Evolutionary conservation across 129 eudicot genomes (phyloP), one percentile per base, ranked within the genome.

Genomic region (Arctium lappa): DNA sequence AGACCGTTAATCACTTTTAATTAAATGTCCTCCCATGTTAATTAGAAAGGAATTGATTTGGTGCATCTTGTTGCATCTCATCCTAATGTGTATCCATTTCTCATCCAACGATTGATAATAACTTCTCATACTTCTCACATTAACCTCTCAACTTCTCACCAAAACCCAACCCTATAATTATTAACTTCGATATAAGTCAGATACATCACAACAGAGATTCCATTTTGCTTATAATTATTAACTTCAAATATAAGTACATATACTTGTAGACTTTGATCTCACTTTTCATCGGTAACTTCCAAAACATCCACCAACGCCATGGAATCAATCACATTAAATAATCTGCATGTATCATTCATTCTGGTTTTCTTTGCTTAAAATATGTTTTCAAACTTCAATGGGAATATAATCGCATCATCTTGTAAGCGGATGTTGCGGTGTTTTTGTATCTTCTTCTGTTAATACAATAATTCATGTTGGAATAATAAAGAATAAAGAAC

Each of bases 361-460:
- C 34, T 46, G 22, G 72, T 80, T 71, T 42, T 46, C 56, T 46
- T 46, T 46, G 56, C 56, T 46, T 70, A 78, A 78, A 78, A 78
- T 60, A 78, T 34, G 72, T 3, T 46, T 15, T 79, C 66, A 56
- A 13, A 56, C 66, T 56, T 56, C 66, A 16, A 32, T 42, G 83
- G 82, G 77, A 48, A 80, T 80, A 80, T 80, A 80, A 80, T 80
- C 44, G 72, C 76, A 73, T 38, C 53, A 73, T 73, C 50, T 38
- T 73, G 76, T 73, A 73, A 73, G 77, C 77, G 77, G 53, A 80
- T 70, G 69, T 76, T 80, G 37, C 77, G 77, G 77, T 80, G 83
- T 30, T 12, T 70, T 80, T 48, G 53, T 50, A 71, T 80, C 39
- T 70, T 71, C 72, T 33, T 72, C 56, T 80, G 77, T 70, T 48